These are phyloP conservation scores for Amesomyces nigricolor DNA, from an alignment of 2,329 filamentous ascomycete genomes.

Conservation along the genomic window DNA sequence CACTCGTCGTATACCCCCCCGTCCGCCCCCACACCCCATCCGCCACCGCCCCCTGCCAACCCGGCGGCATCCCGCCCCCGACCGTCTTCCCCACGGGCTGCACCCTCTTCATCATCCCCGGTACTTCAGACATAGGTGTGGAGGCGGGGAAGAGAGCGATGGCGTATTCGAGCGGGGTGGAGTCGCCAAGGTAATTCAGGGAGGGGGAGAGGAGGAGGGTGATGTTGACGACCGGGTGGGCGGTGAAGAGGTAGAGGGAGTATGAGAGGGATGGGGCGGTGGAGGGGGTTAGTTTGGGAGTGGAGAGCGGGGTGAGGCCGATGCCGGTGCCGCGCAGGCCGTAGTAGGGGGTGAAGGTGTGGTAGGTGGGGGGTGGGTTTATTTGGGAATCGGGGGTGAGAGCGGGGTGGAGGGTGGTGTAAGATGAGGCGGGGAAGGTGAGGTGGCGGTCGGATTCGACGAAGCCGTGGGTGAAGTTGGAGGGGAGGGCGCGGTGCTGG, in stretches of 20 bases:
- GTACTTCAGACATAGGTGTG: constrained; percentile 17
- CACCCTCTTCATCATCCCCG: constrained; percentile 30
- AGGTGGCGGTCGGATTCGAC: constrained; percentile 56
- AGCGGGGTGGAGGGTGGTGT: constrained; percentile 36
- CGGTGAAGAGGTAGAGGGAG: constrained; percentile 55
- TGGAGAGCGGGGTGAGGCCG: constrained; percentile 48
- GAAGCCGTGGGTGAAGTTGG: constrained; percentile 52
- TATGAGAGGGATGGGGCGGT: constrained; percentile 55
- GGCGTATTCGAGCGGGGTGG: constrained; percentile 46
- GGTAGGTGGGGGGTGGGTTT: constrained; percentile 38
- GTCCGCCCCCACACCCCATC: constrained; percentile 43
- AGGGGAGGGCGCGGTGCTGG: constrained; percentile 42
- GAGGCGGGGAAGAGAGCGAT: constrained; percentile 39
- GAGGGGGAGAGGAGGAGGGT: constrained; percentile 48
- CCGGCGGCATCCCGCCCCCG: constrained; percentile 37
- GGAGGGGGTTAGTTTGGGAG: constrained; percentile 43
- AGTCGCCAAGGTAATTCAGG: constrained; percentile 48
- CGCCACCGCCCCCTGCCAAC: constrained; percentile 40
- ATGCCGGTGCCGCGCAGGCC: constrained; percentile 56
- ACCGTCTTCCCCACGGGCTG: constrained; percentile 39
- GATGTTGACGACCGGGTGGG: constrained; percentile 38
- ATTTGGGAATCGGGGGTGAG: constrained; percentile 24
- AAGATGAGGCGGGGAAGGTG: constrained; percentile 50
- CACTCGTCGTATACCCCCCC: constrained; percentile 41
- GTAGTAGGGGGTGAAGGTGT: constrained; percentile 44